Conservation (phyloP, 768 basidiomycete genomes). For the Leccinum ochraceum region DNA sequence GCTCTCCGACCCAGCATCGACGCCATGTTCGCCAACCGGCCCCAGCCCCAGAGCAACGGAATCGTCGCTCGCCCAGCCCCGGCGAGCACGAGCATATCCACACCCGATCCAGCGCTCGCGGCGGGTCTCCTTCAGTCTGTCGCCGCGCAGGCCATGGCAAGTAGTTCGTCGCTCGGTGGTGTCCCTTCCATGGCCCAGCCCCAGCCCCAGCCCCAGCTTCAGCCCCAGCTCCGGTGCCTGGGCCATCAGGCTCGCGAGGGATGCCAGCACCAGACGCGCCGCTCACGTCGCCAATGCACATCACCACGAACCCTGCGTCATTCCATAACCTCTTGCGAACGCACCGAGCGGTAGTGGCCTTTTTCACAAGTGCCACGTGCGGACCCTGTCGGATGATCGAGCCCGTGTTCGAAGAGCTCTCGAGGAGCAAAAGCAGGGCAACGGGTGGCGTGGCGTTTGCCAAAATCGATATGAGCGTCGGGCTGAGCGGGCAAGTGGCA, state of each 20-base stretch:
- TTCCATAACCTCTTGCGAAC: conserved; percentile 64
- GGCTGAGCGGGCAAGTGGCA: conserved; percentile 61
- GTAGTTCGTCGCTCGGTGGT: conserved; percentile 8
- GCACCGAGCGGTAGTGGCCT: conserved; percentile 73
- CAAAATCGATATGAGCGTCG: conserved; percentile 80
- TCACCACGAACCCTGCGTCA: conserved; percentile 72
- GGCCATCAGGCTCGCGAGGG: conserved; percentile 22
- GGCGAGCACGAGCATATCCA: conserved; percentile 9
- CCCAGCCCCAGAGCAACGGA: conserved; percentile 29
- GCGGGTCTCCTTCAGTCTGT: conserved; percentile 58
- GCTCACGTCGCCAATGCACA: conserved; percentile 63
- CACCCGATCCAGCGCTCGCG: conserved; percentile 51
- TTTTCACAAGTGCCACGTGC: conserved; percentile 80
- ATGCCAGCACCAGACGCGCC: conserved; percentile 42
- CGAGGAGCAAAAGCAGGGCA: conserved; percentile 56
- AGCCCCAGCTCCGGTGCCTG: conserved; percentile 7
- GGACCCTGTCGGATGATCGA: conserved; percentile 83
- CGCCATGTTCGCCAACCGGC: conserved; percentile 67
- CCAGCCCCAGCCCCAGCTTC: not conserved
- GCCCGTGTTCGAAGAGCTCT: conserved; percentile 78
- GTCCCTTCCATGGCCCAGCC: not conserved
- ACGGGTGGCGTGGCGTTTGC: conserved; percentile 66
- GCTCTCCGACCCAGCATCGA: conserved; percentile 90
- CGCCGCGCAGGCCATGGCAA: conserved; percentile 48
- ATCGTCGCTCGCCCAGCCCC: conserved; percentile 31